Conservation (phyloP, 2,329 filamentous ascomycete species). For the Beauveria pseudobassiana region DNA sequence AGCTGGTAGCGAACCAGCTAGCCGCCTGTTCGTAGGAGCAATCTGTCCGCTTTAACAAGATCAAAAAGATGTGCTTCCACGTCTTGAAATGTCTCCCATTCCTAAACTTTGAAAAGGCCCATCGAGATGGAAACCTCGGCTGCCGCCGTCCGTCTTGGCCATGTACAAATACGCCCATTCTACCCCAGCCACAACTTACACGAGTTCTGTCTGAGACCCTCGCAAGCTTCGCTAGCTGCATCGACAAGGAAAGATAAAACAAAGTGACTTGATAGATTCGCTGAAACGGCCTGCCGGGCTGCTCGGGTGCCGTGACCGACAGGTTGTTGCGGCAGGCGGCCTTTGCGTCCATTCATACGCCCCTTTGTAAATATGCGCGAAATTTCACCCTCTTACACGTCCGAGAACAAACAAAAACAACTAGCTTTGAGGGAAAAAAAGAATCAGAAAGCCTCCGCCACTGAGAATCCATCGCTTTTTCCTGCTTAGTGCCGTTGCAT, state of each 20-base stretch:
- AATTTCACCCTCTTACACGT: not conserved
- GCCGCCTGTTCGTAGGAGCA: too few species aligned
- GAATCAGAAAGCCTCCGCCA: too few species aligned
- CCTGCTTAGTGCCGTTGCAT: not conserved
- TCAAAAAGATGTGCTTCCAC: too few species aligned
- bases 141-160: too few species aligned
- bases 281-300: not conserved
- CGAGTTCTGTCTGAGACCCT: not conserved
- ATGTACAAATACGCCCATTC: not conserved
- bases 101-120: not conserved
- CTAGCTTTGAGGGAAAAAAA: not conserved
- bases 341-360: not conserved
- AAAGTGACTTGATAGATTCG: not conserved
- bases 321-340: not conserved
- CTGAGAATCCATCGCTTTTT: not conserved
- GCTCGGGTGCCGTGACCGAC: conserved; percentile 4
- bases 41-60: too few species aligned
- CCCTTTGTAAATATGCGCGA: not conserved
- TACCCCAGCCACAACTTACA: conserved; percentile 5
- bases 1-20: too few species aligned
- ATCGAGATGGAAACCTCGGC: not conserved
- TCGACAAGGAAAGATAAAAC: not conserved
- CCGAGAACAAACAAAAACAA: not conserved
- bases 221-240: not conserved
- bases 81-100: too few species aligned